Conservation (phyloP, 2,329 filamentous ascomycete genomes). For the Aspergillus sp. region DNA sequence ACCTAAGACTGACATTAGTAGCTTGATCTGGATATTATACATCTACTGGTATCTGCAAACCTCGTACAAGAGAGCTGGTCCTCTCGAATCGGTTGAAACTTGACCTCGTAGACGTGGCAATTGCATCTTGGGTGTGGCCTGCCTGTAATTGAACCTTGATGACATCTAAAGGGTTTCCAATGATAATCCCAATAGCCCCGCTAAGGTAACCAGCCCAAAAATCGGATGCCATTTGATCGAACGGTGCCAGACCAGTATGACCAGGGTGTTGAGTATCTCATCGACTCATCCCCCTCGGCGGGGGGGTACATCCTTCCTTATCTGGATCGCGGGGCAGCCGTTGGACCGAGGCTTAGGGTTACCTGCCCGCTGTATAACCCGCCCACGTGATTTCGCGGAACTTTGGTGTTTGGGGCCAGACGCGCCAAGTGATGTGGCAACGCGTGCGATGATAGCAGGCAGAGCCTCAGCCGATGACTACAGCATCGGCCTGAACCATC, state of each 20-base stretch:
- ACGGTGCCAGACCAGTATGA: no score
- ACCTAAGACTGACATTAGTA: constrained; percentile 42
- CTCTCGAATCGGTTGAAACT: constrained; percentile 28
- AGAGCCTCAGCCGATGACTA: no score
- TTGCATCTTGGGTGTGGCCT: constrained; percentile 27
- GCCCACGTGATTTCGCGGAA: constrained; percentile 27
- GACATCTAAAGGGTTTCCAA: constrained; percentile 81
- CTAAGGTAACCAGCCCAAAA: constrained; percentile 93
- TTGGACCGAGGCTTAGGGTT: neutral
- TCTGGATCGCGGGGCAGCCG: neutral
- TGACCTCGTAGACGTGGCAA: constrained; percentile 15
- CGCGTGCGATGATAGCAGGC: constrained; percentile 13
- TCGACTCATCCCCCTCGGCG: neutral
- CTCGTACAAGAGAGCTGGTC: constrained; percentile 33
- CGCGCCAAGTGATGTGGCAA: constrained; percentile 11
- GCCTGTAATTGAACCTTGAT: constrained; percentile 80
- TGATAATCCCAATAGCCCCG: constrained; percentile 77
- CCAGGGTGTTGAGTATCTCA: neutral
- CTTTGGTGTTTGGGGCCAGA: constrained; percentile 27
- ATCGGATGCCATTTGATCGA: constrained; percentile 66
- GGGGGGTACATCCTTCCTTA: neutral
- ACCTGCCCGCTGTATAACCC: neutral
- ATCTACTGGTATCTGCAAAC: constrained; percentile 13
- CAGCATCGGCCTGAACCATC: no score
- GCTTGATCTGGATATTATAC: no score